Evolutionary conservation across 257 asterid genomes (phyloP), one percentile per base, ranked within the genome.

Genomic region (Nemophila menziesii): DNA sequence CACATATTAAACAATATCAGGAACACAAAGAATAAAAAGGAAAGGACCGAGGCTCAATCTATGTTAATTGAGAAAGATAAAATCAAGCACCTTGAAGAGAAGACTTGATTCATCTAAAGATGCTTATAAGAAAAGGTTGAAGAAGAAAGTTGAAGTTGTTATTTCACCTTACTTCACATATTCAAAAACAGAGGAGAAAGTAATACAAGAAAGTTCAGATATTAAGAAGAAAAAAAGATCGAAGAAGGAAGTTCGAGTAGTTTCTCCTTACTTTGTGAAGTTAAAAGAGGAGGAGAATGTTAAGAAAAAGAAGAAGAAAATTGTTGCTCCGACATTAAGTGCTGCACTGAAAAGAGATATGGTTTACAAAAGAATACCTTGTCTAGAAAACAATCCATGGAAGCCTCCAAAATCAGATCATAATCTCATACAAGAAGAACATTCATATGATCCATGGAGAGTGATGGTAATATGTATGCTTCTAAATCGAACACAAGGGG

Each of bases 381-480:
- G n/a, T n/a, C n/a, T n/a, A n/a, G n/a, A n/a, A n/a, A 79, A 67
- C 22, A 82, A 72, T 71, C 54, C 40, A 37, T 86, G 97, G 97
- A 61, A 10, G 39, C 94, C 97, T 44, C 97, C 95, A 37, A 68
- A 77, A n/a, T 80, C 94, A 2, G 87, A 74, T 33, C 58, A 54
- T 46, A 61, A 73, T 62, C 86, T 86, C 56, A 78, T 86, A 52
- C 97, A 86, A 63, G 94, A 86, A 69, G 80, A 82, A 53, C 95
- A 86, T 45, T 61, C 62, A 9, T 75, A 71, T 59, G 95, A 86
- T 83, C 97, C 97, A 29, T 86, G 97, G 95, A 79, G 93, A 70
- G 95, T 86, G 45, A 63, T 86, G 66, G 72, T 86, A 27, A 86
- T 86, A 62, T 86, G 97, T 47, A 79, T 82, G 75, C 87, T 86